Conservation (phyloP, 1,284 basidiomycete species). For the Dichomitus squalens region DNA sequence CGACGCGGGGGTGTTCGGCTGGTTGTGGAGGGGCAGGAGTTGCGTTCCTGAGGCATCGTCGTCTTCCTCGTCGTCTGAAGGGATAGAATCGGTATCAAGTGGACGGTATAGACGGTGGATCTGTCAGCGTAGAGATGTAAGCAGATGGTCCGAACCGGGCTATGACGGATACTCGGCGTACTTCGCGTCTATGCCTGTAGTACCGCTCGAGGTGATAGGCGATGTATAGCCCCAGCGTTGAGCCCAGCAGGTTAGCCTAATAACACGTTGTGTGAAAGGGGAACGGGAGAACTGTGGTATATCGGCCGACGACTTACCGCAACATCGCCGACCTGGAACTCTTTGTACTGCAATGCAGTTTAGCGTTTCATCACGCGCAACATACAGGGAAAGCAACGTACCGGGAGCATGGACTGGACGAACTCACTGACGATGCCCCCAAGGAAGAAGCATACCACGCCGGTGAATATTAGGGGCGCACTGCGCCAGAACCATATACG, state of each 20-base stretch:
- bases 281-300: not conserved
- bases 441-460: constrained; percentile 71
- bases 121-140: constrained; percentile 36
- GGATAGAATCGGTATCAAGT: constrained; percentile 51
- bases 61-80: constrained; percentile 52
- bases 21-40: constrained; percentile 57
- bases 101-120: constrained; percentile 78
- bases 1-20: constrained; percentile 4
- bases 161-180: constrained; percentile 29
- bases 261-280: constrained; percentile 11
- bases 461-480: constrained; percentile 68
- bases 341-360: constrained; percentile 59
- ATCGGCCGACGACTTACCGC: constrained; percentile 47
- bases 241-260: constrained; percentile 84
- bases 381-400: constrained; percentile 34
- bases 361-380: not conserved
- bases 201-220: constrained; percentile 72
- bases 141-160: not conserved
- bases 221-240: constrained; percentile 67
- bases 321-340: constrained; percentile 79
- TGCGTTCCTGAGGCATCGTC: constrained; percentile 49
- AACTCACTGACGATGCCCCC: constrained; percentile 87
- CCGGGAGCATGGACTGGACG: constrained; percentile 81
- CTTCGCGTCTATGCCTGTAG: constrained; percentile 77
- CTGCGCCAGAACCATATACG: constrained; percentile 87